Conservation (phyloP, 169 alveolate species). For the Cystoisospora suis region DNA sequence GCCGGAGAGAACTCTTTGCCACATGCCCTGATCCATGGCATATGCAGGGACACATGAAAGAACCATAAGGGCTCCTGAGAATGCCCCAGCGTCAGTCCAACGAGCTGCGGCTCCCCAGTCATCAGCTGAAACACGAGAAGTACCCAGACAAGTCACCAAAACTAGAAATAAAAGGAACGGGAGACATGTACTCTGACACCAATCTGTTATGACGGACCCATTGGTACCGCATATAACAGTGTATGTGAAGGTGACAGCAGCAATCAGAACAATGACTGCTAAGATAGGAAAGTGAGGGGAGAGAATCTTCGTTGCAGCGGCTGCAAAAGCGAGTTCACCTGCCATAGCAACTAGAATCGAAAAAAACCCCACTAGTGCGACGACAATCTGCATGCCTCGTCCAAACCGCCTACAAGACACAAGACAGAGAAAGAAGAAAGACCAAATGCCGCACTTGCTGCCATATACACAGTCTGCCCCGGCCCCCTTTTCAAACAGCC, state of each 20-base stretch:
- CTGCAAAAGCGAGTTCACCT: constrained; percentile 8
- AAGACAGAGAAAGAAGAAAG: background rate
- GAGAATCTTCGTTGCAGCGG: constrained; percentile 13
- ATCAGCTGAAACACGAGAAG: background rate
- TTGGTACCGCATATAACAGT: background rate
- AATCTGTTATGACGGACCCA: background rate
- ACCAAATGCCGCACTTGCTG: background rate
- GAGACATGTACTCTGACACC: background rate
- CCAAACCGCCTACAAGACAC: background rate
- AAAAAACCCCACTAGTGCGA: background rate
- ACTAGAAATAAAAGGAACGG: background rate
- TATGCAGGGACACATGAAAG: constrained; percentile 20
- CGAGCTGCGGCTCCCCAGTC: background rate
- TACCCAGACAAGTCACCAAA: background rate
- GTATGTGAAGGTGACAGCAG: background rate
- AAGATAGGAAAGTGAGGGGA: background rate
- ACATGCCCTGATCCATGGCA: constrained; percentile 40
- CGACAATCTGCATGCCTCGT: constrained; percentile 23
- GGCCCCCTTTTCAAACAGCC: no score
- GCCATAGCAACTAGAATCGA: constrained; percentile 2
- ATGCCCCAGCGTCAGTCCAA: background rate
- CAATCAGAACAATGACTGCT: background rate
- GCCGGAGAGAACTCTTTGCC: background rate
- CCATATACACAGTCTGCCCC: no score
- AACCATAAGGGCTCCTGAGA: constrained; percentile 8